These are phyloP conservation scores for Pseudonectria buxi DNA, from an alignment of 2,329 filamentous ascomycete species.

Conservation along the genomic window DNA sequence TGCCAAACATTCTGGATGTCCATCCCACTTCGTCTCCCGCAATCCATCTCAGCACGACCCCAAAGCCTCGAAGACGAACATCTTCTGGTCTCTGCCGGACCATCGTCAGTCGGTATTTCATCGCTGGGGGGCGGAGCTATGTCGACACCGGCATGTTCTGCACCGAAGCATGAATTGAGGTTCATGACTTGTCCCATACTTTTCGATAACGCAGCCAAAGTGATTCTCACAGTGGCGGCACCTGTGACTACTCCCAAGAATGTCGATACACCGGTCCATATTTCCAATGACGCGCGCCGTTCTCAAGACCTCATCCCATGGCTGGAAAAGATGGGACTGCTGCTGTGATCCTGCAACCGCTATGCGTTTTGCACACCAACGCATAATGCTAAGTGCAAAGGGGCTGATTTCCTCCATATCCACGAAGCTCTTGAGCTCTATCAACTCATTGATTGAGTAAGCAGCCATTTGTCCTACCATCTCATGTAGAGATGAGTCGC, in stretches of 20 bases:
- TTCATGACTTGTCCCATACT: neutral
- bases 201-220: conserved; percentile 2
- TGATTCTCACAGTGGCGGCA: conserved; percentile 2
- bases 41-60: too few species aligned
- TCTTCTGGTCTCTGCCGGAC: too few species aligned
- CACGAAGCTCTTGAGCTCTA: neutral
- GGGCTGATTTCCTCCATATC: too few species aligned
- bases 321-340: neutral
- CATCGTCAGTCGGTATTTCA: too few species aligned
- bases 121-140: too few species aligned
- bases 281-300: neutral
- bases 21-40: too few species aligned
- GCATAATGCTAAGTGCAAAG: too few species aligned
- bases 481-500: neutral
- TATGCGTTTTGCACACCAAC: neutral
- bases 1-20: too few species aligned
- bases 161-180: conserved; percentile 1
- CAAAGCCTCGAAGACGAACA: too few species aligned
- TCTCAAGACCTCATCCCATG: neutral
- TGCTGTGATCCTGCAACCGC: neutral
- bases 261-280: neutral
- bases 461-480: neutral
- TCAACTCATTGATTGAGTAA: neutral
- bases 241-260: neutral
- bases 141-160: neutral